Evolutionary conservation across 257 asterid genomes (phyloP).

Genomic region (Petrea volubilis): DNA sequence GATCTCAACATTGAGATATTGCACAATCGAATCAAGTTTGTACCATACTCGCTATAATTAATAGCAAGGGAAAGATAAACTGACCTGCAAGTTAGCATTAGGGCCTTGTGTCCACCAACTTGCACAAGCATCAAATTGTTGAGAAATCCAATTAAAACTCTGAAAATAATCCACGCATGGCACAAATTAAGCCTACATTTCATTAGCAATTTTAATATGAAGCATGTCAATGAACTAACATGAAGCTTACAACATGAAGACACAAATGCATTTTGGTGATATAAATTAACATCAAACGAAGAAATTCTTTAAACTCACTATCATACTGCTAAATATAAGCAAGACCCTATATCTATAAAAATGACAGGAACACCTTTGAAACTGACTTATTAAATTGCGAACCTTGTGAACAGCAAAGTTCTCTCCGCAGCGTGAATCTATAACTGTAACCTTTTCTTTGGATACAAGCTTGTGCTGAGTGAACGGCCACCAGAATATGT

Average conservation of each 20-base stretch:
- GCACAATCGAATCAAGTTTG: constrained; percentile 2
- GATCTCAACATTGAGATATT: not conserved
- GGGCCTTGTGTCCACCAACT: constrained; percentile 99
- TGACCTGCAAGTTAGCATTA: constrained; percentile 88
- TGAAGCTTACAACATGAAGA: constrained; percentile 6
- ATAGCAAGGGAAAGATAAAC: constrained; percentile 18
- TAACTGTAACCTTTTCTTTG: constrained; percentile 77
- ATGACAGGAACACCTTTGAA: not conserved
- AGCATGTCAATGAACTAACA: constrained; percentile 8
- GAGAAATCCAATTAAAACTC: constrained; percentile 52
- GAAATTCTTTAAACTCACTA: not conserved
- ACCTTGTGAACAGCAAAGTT: constrained; percentile 88
- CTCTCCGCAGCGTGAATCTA: constrained; percentile 98
- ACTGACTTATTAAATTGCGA: constrained; percentile 20
- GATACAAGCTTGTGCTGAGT: constrained; percentile 92
- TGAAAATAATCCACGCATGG: constrained; percentile 38
- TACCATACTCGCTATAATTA: not conserved
- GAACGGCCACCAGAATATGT: constrained; percentile 98
- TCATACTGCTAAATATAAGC: constrained; percentile 4
- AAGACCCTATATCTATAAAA: not conserved
- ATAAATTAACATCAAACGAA: not conserved
- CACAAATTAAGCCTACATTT: constrained; percentile 26
- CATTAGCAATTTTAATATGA: not conserved
- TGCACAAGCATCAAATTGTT: constrained; percentile 98
- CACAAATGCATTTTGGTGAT: constrained; percentile 7